Conservation (phyloP, 2,329 filamentous ascomycete genomes). For the Alternaria viburni region DNA sequence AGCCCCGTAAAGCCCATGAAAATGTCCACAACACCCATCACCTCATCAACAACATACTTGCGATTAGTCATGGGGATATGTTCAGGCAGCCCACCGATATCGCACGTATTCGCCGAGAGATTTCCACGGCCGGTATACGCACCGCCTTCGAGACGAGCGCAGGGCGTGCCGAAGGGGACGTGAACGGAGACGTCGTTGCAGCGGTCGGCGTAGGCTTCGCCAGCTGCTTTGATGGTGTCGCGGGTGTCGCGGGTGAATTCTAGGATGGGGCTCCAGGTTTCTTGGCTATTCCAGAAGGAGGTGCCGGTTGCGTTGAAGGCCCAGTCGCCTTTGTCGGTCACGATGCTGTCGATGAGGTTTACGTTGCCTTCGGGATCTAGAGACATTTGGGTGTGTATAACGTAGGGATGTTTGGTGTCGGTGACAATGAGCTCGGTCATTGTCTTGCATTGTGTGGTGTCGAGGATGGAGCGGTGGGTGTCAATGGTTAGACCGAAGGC, state of each 20-base stretch:
- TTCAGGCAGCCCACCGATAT: constrained; percentile 11
- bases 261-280: constrained; percentile 28
- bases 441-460: constrained; percentile 32
- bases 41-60: constrained; percentile 36
- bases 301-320: constrained; percentile 36
- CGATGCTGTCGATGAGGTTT: constrained; percentile 27
- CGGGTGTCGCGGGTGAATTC: constrained; percentile 14
- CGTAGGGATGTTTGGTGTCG: constrained; percentile 25
- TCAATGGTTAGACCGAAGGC: constrained; percentile 24
- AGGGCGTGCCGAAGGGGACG: constrained; percentile 33
- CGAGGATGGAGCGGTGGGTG: constrained; percentile 23
- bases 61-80: constrained; percentile 27
- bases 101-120: constrained; percentile 18
- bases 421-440: constrained; percentile 34
- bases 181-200: constrained; percentile 24
- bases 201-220: constrained; percentile 35
- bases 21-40: constrained; percentile 29
- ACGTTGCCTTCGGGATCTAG: constrained; percentile 19
- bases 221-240: constrained; percentile 23
- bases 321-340: constrained; percentile 37
- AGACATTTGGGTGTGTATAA: constrained; percentile 34
- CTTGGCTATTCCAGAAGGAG: constrained; percentile 19
- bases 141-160: constrained; percentile 34
- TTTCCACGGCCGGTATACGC: constrained; percentile 22
- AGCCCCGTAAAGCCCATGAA: constrained; percentile 33